A percentile compares a stretch with the other conserved stretches of the same genome.
These are phyloP conservation scores for Nakazawaea sp. DNA, from an alignment of 805 yeast species.

Conservation along the genomic window DNA sequence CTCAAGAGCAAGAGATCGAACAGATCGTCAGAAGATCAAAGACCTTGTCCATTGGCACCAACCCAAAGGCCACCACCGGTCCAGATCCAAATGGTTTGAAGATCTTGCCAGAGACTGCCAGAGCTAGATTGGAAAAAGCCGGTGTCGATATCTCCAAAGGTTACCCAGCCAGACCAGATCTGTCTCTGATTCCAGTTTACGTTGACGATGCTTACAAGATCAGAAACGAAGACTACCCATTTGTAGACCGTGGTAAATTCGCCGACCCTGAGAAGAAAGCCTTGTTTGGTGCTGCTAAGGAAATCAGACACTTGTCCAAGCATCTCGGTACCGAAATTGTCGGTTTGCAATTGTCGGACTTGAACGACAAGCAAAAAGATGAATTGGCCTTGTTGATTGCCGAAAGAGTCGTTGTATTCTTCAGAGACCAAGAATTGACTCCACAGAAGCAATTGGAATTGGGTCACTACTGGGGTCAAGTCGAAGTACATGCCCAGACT, in stretches of 20 bases:
- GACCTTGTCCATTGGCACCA: conserved; percentile 11
- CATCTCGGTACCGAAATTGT: conserved; percentile 43
- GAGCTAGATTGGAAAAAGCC: conserved; percentile 25
- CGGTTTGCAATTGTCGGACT: conserved; percentile 36
- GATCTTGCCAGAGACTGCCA: conserved; percentile 21
- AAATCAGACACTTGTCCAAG: conserved; percentile 35
- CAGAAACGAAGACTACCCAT: conserved; percentile 27
- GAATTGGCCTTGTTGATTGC: conserved; percentile 37
- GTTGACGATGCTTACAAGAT: conserved; percentile 32
- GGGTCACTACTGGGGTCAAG: conserved; percentile 39
- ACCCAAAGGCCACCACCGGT: conserved; percentile 4
- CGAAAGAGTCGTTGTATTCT: conserved; percentile 41
- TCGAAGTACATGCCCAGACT: conserved; percentile 32
- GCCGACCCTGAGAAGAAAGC: conserved; percentile 38
- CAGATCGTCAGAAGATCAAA: conserved; percentile 14
- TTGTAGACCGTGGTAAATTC: conserved; percentile 25
- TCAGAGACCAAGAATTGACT: conserved; percentile 38
- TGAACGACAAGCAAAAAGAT: conserved; percentile 32
- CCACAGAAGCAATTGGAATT: conserved; percentile 35
- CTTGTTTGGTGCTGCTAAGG: conserved; percentile 31
- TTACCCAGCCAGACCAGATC: conserved; percentile 31
- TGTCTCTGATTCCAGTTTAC: conserved; percentile 26
- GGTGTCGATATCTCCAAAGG: conserved; percentile 32
- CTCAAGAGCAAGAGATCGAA: conserved; percentile 18
- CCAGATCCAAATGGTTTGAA: conserved; percentile 15